These are phyloP conservation scores for Hypsizygus marmoreus DNA, from an alignment of 768 basidiomycete species.

Conservation along the genomic window DNA sequence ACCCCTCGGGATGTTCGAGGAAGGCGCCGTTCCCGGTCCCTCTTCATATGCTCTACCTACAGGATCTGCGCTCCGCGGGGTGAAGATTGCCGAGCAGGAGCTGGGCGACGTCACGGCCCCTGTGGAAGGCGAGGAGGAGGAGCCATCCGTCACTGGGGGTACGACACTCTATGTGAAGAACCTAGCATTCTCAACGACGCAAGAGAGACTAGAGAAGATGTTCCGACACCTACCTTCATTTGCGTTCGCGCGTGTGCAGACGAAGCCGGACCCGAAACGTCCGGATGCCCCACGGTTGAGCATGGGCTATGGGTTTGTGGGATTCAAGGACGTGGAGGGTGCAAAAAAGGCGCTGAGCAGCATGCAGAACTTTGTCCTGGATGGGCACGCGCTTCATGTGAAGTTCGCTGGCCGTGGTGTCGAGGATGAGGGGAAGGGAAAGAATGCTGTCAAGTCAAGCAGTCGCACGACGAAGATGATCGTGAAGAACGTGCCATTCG, in stretches of 20 bases:
- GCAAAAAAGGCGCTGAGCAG: slow-evolving; percentile 76
- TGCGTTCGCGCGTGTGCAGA: slow-evolving; percentile 87
- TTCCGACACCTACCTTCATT: slow-evolving; percentile 80
- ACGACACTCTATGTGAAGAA: slow-evolving; percentile 95
- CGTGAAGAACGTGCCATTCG: slow-evolving; percentile 98
- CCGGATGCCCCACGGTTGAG: slow-evolving; percentile 63
- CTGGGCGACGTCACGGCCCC: slow-evolving; percentile 25
- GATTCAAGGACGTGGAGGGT: slow-evolving; percentile 75
- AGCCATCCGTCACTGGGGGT: slow-evolving; percentile 56
- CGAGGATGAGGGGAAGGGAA: slow-evolving; percentile 40
- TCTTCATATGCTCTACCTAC: slow-evolving; percentile 8
- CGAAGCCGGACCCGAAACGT: slow-evolving; percentile 83
- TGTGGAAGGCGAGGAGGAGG: slow-evolving; percentile 37
- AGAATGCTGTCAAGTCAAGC: slow-evolving; percentile 42
- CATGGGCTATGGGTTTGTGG: slow-evolving; percentile 97
- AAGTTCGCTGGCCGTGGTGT: slow-evolving; percentile 87
- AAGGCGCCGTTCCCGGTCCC: slow-evolving; percentile 30
- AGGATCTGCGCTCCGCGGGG: slow-evolving; percentile 23
- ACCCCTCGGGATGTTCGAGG: slow-evolving; percentile 78
- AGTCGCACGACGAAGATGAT: slow-evolving; percentile 89
- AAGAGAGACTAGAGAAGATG: slow-evolving; percentile 65
- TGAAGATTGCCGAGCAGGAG: slow-evolving; percentile 48
- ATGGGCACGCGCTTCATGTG: slow-evolving; percentile 83
- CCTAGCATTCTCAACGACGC: slow-evolving; percentile 87
- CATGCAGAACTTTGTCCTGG: slow-evolving; percentile 80